phyloP scores from a whole-genome alignment of 129 eudicot genomes.

The Artemisia annua region DNA sequence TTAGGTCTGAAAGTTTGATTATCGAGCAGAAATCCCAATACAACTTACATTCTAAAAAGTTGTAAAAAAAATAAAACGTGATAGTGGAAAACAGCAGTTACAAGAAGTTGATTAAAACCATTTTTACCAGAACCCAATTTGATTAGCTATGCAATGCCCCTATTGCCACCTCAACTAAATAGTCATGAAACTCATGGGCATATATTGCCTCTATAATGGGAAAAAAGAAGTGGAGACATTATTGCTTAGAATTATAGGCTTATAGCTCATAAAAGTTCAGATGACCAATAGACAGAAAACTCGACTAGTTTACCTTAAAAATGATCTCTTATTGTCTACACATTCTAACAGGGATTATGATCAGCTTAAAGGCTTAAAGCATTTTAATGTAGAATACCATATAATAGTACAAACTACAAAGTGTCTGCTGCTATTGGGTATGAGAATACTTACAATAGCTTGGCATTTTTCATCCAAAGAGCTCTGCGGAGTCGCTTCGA shows the following conservation, averaged over 20 bases:
- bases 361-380: neutral
- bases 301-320: neutral
- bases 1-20: neutral
- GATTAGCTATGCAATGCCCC: neutral
- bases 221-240: neutral
- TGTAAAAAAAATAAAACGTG: neutral
- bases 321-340: neutral
- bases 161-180: neutral
- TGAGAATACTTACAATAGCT: slow-evolving; percentile 72
- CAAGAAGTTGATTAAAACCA: neutral
- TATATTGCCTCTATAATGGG: neutral
- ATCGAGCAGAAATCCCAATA: neutral
- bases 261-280: slow-evolving; percentile 8
- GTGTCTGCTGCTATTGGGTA: neutral
- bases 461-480: slow-evolving; percentile 99
- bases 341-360: neutral
- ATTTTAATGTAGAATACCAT: neutral
- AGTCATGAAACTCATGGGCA: neutral
- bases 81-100: neutral
- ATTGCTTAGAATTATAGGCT: neutral
- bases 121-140: neutral
- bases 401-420: neutral
- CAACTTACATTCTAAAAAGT: neutral
- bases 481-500: slow-evolving; percentile 92
- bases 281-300: neutral